phyloP scores from a whole-genome alignment of 192 early-diverging fungal genomes.

The Mortierella hygrophila region DNA sequence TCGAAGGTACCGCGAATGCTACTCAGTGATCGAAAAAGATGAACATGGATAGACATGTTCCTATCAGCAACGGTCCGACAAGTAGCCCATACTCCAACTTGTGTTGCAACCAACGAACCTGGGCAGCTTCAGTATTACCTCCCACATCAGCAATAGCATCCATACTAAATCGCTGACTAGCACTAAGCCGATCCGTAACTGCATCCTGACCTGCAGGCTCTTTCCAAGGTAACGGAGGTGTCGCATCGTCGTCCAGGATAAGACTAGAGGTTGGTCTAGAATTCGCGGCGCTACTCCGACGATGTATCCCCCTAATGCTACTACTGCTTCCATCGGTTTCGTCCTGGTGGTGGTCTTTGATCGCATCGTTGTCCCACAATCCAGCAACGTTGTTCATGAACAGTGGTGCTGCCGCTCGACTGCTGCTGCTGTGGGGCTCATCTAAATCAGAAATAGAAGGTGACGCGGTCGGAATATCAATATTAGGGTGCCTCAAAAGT shows the following conservation, averaged over 20 bases:
- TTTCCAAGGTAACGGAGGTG: slow-evolving; percentile 39
- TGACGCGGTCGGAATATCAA: neutral
- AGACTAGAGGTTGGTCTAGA: slow-evolving; percentile 12
- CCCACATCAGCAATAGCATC: slow-evolving; percentile 33
- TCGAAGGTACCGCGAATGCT: slow-evolving; percentile 46
- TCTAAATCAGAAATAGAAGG: neutral
- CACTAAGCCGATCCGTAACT: slow-evolving; percentile 7
- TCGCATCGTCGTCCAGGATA: slow-evolving; percentile 36
- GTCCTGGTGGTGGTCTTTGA: neutral
- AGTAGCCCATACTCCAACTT: neutral
- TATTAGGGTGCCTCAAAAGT: neutral
- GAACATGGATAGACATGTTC: too few relatives aligned
- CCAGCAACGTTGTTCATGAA: slow-evolving; percentile 21
- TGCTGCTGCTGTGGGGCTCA: neutral
- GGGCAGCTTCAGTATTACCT: slow-evolving; percentile 4
- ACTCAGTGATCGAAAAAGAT: neutral
- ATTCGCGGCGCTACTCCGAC: neutral
- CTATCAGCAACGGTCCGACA: neutral
- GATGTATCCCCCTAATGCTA: neutral
- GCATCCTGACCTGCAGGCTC: slow-evolving; percentile 7
- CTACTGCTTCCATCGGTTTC: neutral
- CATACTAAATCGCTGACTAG: slow-evolving; percentile 40
- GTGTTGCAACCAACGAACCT: neutral
- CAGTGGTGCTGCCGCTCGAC: neutral
- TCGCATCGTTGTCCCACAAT: slow-evolving; percentile 17